Conservation (phyloP, 2,329 filamentous ascomycete genomes). For the Plenodomus tracheiphilus region DNA sequence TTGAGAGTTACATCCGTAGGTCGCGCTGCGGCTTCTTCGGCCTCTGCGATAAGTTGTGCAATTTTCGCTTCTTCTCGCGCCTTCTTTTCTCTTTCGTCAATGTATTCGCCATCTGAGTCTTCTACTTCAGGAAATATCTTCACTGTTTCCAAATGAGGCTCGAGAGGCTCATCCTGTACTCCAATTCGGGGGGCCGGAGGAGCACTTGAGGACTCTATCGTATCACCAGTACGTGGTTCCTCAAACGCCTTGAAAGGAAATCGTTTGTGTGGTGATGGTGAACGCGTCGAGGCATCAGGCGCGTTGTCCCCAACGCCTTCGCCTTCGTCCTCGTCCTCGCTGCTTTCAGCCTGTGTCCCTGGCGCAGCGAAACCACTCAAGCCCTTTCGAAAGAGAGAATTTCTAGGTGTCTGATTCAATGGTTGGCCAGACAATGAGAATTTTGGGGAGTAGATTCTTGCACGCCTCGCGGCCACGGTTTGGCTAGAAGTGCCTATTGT, state of each 20-base stretch:
- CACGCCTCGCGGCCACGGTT: slow-evolving; percentile 52
- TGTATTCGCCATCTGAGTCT: slow-evolving; percentile 49
- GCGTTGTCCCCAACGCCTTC: slow-evolving; percentile 20
- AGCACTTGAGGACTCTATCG: slow-evolving; percentile 18
- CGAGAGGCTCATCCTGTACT: slow-evolving; percentile 3
- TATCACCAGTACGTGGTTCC: slow-evolving; percentile 18
- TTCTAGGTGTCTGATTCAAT: slow-evolving; percentile 32
- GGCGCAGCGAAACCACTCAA: slow-evolving; percentile 60
- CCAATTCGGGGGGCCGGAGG: slow-evolving; percentile 1
- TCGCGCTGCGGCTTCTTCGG: slow-evolving; percentile 49
- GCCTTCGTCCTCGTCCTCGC: slow-evolving; percentile 34
- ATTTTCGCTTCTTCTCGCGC: slow-evolving; percentile 51
- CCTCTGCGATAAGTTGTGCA: slow-evolving; percentile 50
- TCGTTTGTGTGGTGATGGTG: slow-evolving; percentile 20
- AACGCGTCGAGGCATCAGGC: slow-evolving; percentile 14
- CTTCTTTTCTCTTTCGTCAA: slow-evolving; percentile 62
- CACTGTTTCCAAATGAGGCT: slow-evolving; percentile 6
- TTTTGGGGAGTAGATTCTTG: slow-evolving; percentile 48
- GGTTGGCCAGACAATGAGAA: slow-evolving; percentile 34
- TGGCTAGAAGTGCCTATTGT: slow-evolving; percentile 59
- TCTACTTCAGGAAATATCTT: slow-evolving; percentile 10
- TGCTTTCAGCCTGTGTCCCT: slow-evolving; percentile 48
- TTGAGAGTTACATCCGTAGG: slow-evolving; percentile 50
- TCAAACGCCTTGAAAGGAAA: slow-evolving; percentile 12
- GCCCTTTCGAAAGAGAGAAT: slow-evolving; percentile 48